Conservation (phyloP, 192 early-diverging fungal genomes). For the Pilobolus umbonatus region DNA sequence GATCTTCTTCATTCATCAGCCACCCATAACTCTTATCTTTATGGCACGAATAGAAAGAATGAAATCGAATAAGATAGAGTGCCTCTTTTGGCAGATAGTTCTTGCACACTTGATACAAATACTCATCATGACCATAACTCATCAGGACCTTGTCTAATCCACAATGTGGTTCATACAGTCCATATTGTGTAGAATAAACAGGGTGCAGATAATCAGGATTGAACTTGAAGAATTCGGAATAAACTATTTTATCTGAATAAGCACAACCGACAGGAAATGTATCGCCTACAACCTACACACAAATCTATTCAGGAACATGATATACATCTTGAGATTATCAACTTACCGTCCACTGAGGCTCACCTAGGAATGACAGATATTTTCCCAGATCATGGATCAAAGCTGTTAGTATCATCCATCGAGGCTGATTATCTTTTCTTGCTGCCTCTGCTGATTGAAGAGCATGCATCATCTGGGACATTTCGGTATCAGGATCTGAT, state of each 20-base stretch:
- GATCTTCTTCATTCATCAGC: slow-evolving; percentile 41
- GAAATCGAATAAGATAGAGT: slow-evolving; percentile 43
- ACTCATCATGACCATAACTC: slow-evolving; percentile 53
- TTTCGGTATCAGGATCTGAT: slow-evolving; percentile 48
- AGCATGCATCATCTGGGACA: slow-evolving; percentile 46
- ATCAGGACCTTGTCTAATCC: slow-evolving; percentile 42
- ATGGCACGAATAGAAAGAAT: slow-evolving; percentile 49
- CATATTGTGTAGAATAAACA: slow-evolving; percentile 31
- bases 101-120: slow-evolving; percentile 44
- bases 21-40: slow-evolving; percentile 35
- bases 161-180: slow-evolving; percentile 45
- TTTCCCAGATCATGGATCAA: slow-evolving; percentile 54
- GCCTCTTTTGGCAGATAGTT: slow-evolving; percentile 40
- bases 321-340: no score
- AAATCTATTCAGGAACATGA: no score
- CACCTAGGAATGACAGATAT: slow-evolving; percentile 37
- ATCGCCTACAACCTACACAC: slow-evolving; percentile 36
- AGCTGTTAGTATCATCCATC: slow-evolving; percentile 44
- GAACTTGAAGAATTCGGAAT: slow-evolving; percentile 27
- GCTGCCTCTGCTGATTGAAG: slow-evolving; percentile 49
- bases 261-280: slow-evolving; percentile 52
- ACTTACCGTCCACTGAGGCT: slow-evolving; percentile 47
- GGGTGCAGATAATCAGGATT: slow-evolving; percentile 38
- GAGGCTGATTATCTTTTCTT: slow-evolving; percentile 38
- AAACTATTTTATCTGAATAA: slow-evolving; percentile 41